phyloP scores from a whole-genome alignment of 495 filamentous ascomycete genomes.

The Lophiostoma macrostomum region DNA sequence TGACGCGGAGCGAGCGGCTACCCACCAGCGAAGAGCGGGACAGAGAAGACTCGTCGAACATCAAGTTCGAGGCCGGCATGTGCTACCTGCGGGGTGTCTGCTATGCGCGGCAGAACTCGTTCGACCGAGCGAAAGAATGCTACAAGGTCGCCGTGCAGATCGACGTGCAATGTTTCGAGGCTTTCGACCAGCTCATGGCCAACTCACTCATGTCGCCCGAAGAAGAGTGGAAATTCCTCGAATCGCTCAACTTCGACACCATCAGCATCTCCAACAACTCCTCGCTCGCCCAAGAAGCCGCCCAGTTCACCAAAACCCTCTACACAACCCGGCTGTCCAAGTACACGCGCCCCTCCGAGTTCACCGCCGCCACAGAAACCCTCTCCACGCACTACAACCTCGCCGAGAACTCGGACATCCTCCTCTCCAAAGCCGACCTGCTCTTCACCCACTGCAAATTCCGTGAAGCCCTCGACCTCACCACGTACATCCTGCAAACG shows the following conservation, averaged over 20 bases:
- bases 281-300: constrained; percentile 67
- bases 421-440: constrained; percentile 87
- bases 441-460: constrained; percentile 95
- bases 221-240: constrained; percentile 91
- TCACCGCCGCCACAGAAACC: constrained; percentile 83
- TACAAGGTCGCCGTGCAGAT: constrained; percentile 96
- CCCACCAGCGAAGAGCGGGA: constrained; percentile 65
- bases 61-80: constrained; percentile 93
- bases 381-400: constrained; percentile 93
- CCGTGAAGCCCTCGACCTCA: constrained; percentile 77
- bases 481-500: constrained; percentile 71
- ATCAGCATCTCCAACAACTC: constrained; percentile 58
- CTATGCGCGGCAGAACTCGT: constrained; percentile 95
- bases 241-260: constrained; percentile 85
- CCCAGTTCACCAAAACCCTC: constrained; percentile 91
- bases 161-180: constrained; percentile 97
- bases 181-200: constrained; percentile 96
- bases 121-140: constrained; percentile 94
- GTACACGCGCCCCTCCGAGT: constrained; percentile 80
- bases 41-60: constrained; percentile 62
- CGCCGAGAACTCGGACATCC: constrained; percentile 79
- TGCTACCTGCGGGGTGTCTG: constrained; percentile 91
- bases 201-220: constrained; percentile 96
- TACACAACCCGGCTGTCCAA: constrained; percentile 97
- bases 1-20: constrained; percentile 49